Percentiles rank a stretch among this genome's conserved stretches.
These are phyloP conservation scores for Ostreobium quekettii DNA, from an alignment of 139 green algal species.

Conservation along the genomic window DNA sequence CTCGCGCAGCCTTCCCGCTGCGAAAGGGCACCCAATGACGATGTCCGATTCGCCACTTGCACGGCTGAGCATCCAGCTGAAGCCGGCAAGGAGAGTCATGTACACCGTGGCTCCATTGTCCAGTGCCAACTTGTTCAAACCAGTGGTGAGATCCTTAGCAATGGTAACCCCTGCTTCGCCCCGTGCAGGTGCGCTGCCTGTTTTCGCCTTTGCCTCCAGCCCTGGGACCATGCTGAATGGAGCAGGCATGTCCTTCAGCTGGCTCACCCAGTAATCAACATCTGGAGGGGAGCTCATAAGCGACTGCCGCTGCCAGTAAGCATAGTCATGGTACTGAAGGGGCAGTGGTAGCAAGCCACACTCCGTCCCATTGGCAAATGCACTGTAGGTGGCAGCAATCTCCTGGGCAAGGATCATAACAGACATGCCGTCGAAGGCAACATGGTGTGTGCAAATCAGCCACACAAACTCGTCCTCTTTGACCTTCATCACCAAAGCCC, in stretches of 20 bases:
- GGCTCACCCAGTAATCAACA: not conserved
- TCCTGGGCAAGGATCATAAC: not conserved
- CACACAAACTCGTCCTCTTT: not conserved
- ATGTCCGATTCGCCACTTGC: not conserved
- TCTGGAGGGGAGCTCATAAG: not conserved
- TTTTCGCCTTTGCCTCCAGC: not conserved
- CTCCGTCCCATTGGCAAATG: not conserved
- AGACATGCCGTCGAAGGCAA: not conserved
- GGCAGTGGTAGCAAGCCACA: not conserved
- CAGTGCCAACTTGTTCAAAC: not conserved
- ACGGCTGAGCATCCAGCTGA: not conserved
- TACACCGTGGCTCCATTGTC: not conserved
- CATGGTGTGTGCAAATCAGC: not conserved
- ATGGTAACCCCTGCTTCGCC: not conserved
- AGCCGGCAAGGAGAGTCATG: not conserved
- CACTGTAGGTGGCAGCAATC: not conserved
- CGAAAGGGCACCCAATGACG: not conserved
- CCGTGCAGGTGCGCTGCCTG: not conserved
- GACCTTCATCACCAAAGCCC: not conserved
- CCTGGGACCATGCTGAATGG: not conserved
- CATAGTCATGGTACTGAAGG: conserved; percentile 1
- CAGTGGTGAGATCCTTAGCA: not conserved
- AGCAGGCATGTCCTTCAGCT: not conserved
- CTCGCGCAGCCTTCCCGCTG: not conserved
- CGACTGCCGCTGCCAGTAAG: not conserved